Percentiles rank a stretch among this genome's conserved stretches.
Conservation (phyloP, 257 asterid genomes). For the Ballota nigra region DNA sequence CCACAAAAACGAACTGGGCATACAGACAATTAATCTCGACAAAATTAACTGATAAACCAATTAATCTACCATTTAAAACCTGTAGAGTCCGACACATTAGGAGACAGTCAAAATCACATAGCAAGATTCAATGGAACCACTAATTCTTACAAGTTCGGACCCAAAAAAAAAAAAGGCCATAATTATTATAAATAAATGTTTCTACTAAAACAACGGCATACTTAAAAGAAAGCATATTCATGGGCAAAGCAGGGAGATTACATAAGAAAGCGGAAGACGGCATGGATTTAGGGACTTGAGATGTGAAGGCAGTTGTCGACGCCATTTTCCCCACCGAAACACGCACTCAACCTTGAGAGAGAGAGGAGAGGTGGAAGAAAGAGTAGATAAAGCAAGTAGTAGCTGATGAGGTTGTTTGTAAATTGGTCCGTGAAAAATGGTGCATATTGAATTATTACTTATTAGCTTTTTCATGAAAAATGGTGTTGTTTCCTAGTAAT, state of each 20-base stretch:
- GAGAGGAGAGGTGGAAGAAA: background rate
- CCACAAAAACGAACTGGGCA: background rate
- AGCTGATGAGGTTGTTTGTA: background rate
- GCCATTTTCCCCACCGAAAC: conserved; percentile 31
- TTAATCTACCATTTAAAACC: background rate
- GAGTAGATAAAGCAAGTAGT: conserved; percentile 20
- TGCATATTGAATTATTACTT: too few species aligned
- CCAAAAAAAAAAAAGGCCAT: background rate
- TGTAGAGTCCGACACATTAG: background rate
- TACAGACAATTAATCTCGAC: background rate
- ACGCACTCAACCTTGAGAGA: conserved; percentile 13
- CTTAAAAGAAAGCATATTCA: background rate
- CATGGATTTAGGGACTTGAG: conserved; percentile 20
- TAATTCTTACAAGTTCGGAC: background rate
- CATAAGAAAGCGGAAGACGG: conserved; percentile 12
- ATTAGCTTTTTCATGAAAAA: too few species aligned
- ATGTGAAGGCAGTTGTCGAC: conserved; percentile 23
- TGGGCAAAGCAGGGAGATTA: conserved; percentile 5
- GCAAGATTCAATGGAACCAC: background rate
- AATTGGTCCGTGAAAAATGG: too few species aligned
- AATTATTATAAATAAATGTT: background rate
- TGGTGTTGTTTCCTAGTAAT: too few species aligned
- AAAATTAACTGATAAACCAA: background rate
- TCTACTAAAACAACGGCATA: background rate
- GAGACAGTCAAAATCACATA: background rate